Evolutionary conservation across 176 grass and related monocot genomes (phyloP), one percentile per base, ranked within the genome.

Genomic region (Cocos nucifera): DNA sequence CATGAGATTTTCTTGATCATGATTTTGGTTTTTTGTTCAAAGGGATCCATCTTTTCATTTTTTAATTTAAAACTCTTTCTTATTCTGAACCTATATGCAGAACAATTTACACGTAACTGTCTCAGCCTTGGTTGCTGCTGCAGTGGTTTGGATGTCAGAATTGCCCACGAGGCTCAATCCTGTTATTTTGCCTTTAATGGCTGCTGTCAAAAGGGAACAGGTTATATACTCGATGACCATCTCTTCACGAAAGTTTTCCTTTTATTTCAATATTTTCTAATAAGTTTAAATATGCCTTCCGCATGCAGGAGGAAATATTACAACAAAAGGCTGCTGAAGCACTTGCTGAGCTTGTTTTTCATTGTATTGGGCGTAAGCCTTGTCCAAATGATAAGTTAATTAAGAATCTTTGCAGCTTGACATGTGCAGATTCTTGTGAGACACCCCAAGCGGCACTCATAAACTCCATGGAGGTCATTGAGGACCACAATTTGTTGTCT

Each of bases 171-270:
- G 80, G 52, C 78, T 98, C 56, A 98, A 98, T 60, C 93, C 93
- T 73, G 79, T 98, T 25, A 98, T 98, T 92, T 82, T 98, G 53
- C 93, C 93, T 75, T 81, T 98, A 83, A 98, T 98, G 93, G 93
- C 93, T 80, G 84, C 93, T 61, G 76, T 98, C 56, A 98, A 88
- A 83, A 83, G 93, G 74, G 93, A 98, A 54, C 93, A 98, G 84
- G 93, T 91, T 63, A 66, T 48, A 67, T 44, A 44, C 5, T 44
- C 2, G 10, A 44, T 2, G 35, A 44, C 35, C 35, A 14, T 44
- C 35, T 44, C 35, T 44, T 12, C 2, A 3, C 35, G 12, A 44
- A 44, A 44, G 35, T 14, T 44, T 44, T 44, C 35, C 35, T 44
- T 44, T 44, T 44, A 44, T 44, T 58, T 59, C 53, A 58, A 44